A percentile compares a stretch with the other conserved stretches of the same genome.
Conservation (phyloP, 2,329 filamentous ascomycete genomes). For the Phoma sp. region DNA sequence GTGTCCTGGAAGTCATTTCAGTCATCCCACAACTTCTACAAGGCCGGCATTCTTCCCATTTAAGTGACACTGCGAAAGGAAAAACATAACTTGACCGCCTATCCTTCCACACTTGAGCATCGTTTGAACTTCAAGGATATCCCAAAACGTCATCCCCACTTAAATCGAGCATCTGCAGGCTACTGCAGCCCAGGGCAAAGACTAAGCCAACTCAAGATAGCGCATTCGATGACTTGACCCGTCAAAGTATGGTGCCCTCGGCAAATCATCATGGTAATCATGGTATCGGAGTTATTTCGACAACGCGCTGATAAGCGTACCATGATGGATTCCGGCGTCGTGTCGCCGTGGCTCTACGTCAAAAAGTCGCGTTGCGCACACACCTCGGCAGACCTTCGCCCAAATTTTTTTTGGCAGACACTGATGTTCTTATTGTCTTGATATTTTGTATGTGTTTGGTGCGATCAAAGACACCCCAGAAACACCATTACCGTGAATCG, state of each 20-base stretch:
- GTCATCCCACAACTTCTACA: not conserved
- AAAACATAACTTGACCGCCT: conserved; percentile 8
- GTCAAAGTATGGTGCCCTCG: conserved; percentile 17
- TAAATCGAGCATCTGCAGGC: conserved; percentile 17
- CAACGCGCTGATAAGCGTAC: conserved; percentile 23
- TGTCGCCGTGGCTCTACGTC: conserved; percentile 5
- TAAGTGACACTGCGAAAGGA: not conserved
- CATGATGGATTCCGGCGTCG: conserved; percentile 22
- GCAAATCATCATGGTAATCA: conserved; percentile 27
- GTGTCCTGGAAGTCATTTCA: not conserved
- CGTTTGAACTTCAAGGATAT: conserved; percentile 14
- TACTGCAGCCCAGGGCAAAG: conserved; percentile 19
- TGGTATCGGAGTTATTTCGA: conserved; percentile 24
- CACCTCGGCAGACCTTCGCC: conserved; percentile 11
- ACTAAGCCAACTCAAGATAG: conserved; percentile 13
- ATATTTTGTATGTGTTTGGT: conserved; percentile 6
- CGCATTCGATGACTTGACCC: conserved; percentile 1
- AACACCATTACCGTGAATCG: conserved; percentile 5
- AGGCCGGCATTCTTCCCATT: not conserved
- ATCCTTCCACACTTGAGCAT: conserved; percentile 8
- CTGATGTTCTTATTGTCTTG: not conserved
- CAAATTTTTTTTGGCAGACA: not conserved
- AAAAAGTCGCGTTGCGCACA: conserved; percentile 15
- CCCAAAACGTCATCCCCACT: conserved; percentile 22
- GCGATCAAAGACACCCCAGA: conserved; percentile 5